Evolutionary conservation across 2,329 filamentous ascomycete genomes (phyloP), one percentile per base, ranked within the genome.

Genomic region (Lasiodiplodia sp.): DNA sequence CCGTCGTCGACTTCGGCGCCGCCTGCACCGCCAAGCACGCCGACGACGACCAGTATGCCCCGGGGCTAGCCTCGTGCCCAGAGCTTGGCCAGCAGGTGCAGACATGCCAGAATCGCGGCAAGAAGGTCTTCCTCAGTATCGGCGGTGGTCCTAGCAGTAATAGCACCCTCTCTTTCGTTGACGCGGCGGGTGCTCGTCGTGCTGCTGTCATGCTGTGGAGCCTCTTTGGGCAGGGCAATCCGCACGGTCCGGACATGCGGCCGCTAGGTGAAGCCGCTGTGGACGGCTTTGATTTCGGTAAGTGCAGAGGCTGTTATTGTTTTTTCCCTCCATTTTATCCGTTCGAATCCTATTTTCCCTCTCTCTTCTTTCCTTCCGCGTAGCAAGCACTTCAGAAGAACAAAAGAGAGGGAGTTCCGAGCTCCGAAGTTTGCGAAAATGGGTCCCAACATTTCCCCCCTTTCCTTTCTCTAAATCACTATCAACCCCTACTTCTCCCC

Each of bases 241-340:
- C 57, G 56, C 49, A 62, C 37, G 49, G 57, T 37, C 65, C 65
- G 14, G 51, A 47, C 49, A 68, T 68, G 66, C 56, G 57, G 57
- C 66, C 66, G 23, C 37, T 68, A 18, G 66, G 66, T n/a, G 57
- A 63, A 16, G 57, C 57, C 12, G 56, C 49, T n/a, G 57, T 68
- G 16, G 66, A 68, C 49, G 66, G 66, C 18, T 68, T 68, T 25
- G 66, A 68, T 49, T 47, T 68, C n/a, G 66, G 66, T 68, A 55
- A 58, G 65, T 28, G 23, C 14, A 6, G 38, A 4, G 11, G n/a
- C 11, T 28, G 2, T 28, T 40, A 6, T 21, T 44, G 10, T 5
- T 65, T 6, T 12, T n/a, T n/a, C 7, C n/a, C 16, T 44, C 28
- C 65, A 31, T 40, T 2, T 47, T 28, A 14, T 47, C 37, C 3